Conservation (phyloP, 1,284 basidiomycete genomes). For the Tilletia caries region DNA sequence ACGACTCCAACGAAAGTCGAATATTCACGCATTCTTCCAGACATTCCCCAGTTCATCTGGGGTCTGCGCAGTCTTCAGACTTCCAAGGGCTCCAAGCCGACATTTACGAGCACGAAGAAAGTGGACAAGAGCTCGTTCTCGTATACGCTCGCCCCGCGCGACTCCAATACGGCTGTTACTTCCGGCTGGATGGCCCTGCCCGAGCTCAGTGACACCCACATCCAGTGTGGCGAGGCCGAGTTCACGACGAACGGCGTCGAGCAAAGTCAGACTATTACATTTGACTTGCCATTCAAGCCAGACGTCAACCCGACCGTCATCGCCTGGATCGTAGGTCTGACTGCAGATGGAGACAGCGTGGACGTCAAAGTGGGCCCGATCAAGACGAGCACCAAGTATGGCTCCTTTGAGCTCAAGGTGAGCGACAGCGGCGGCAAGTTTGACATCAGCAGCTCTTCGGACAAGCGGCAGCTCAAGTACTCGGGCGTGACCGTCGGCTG, state of each 20-base stretch:
- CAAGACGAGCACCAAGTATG: background rate
- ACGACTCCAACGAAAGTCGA: background rate
- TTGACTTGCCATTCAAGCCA: constrained; percentile 10
- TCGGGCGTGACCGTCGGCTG: background rate
- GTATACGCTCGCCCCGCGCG: background rate
- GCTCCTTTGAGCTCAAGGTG: background rate
- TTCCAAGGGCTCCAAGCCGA: background rate
- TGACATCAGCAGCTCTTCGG: background rate
- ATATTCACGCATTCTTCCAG: background rate
- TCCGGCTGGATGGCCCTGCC: constrained; percentile 9
- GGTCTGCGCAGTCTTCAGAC: background rate
- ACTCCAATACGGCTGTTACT: background rate
- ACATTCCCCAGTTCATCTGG: constrained; percentile 4
- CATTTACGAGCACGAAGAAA: background rate
- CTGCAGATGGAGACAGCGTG: background rate
- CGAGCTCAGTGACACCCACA: constrained; percentile 3
- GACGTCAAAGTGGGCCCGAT: background rate
- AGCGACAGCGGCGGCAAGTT: background rate
- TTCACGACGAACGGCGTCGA: background rate
- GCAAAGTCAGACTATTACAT: background rate
- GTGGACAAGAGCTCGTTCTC: background rate
- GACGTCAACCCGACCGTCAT: background rate
- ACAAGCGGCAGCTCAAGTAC: background rate
- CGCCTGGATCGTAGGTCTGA: background rate
- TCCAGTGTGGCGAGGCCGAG: background rate